Conservation (phyloP, 192 early-diverging fungal genomes). For the Anaeromyces robustus region DNA sequence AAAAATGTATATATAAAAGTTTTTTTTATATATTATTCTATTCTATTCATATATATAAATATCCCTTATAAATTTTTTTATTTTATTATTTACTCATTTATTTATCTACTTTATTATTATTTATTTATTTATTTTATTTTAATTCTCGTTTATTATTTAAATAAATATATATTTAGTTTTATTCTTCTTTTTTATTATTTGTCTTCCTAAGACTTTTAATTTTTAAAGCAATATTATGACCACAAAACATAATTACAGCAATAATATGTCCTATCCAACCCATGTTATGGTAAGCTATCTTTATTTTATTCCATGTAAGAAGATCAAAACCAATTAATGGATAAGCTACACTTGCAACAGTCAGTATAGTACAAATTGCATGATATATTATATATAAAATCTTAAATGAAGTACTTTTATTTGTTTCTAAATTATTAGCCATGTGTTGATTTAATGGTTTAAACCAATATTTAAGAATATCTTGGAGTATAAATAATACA, state of each 20-base stretch:
- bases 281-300: neutral
- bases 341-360: neutral
- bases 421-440: neutral
- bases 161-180: too few species aligned
- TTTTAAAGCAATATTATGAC: neutral
- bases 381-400: neutral
- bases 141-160: too few species aligned
- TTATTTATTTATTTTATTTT: too few species aligned
- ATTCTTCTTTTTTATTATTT: too few species aligned
- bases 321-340: neutral
- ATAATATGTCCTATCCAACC: neutral
- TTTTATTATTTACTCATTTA: too few species aligned
- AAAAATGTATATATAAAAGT: too few species aligned
- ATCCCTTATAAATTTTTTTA: too few species aligned
- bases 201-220: too few species aligned
- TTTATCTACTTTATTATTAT: too few species aligned
- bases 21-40: too few species aligned
- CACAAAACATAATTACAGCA: neutral
- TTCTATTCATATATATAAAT: too few species aligned
- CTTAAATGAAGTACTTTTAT: neutral
- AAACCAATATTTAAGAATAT: neutral
- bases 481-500: conserved; percentile 4
- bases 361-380: neutral
- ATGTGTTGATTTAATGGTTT: neutral
- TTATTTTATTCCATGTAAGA: neutral